Conservation (phyloP, 2,329 filamentous ascomycete species). For the Pyrenochaeta sp. region DNA sequence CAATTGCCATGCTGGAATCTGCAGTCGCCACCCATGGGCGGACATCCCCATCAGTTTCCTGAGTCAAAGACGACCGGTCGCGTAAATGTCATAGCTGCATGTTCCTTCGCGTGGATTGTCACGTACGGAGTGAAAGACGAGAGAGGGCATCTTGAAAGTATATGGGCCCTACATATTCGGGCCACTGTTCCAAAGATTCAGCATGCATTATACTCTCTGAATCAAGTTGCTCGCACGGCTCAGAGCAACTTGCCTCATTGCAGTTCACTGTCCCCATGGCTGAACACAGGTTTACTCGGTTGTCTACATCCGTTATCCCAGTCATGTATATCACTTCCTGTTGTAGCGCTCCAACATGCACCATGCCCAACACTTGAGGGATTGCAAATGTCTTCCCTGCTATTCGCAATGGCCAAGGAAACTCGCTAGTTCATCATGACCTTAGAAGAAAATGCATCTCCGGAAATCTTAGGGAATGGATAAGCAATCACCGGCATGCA, state of each 20-base stretch:
- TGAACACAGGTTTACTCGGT: not conserved
- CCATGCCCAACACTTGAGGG: not conserved
- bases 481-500: not conserved
- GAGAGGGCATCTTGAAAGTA: too few relatives aligned
- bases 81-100: too few relatives aligned
- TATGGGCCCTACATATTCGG: too few relatives aligned
- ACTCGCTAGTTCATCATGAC: not conserved
- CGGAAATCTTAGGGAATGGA: not conserved
- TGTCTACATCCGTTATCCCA: not conserved
- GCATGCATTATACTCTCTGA: not conserved
- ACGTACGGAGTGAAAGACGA: too few relatives aligned
- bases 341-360: not conserved
- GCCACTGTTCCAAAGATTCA: not conserved
- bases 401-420: conserved; percentile 23
- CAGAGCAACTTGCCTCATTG: not conserved
- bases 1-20: not conserved
- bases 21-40: not conserved
- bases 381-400: conserved; percentile 23
- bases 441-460: conserved; percentile 8
- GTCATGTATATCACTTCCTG: conserved; percentile 3
- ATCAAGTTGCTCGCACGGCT: not conserved
- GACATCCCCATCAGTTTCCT: not conserved
- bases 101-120: too few relatives aligned
- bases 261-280: not conserved
- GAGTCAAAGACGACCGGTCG: not conserved